These are phyloP conservation scores for Boletus mariae DNA, from an alignment of 1,284 basidiomycete genomes.

Conservation along the genomic window DNA sequence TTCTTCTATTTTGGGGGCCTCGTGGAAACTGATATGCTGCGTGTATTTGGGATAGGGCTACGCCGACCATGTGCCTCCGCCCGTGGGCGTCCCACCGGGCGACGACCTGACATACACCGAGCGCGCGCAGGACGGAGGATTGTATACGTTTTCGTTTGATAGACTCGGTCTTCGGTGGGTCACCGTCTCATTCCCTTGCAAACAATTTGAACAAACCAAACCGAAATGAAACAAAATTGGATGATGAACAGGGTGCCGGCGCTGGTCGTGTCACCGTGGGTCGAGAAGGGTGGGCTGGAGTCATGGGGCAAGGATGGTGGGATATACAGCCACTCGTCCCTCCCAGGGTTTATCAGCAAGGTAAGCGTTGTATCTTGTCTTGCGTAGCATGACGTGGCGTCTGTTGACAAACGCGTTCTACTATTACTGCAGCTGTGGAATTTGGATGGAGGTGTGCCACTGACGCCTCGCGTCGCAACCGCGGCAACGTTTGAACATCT, in stretches of 20 bases:
- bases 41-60: conserved; percentile 14
- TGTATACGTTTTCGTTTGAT: conserved; percentile 26
- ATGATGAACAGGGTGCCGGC: conserved; percentile 7
- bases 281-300: conserved; percentile 20
- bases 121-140: conserved; percentile 17
- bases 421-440: conserved; percentile 17
- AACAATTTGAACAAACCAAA: neutral
- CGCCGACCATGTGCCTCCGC: conserved; percentile 26
- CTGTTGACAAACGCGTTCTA: neutral
- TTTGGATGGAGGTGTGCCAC: conserved; percentile 22
- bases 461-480: conserved; percentile 23
- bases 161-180: conserved; percentile 25
- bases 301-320: conserved; percentile 10
- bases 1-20: neutral
- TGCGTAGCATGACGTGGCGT: neutral
- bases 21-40: neutral
- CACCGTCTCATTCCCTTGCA: neutral
- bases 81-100: conserved; percentile 22
- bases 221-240: neutral
- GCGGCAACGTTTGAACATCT: conserved; percentile 25
- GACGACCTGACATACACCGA: conserved; percentile 28
- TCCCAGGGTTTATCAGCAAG: conserved; percentile 23
- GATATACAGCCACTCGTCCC: conserved; percentile 24
- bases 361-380: neutral
- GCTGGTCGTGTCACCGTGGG: conserved; percentile 26